These are phyloP conservation scores for Cercospora brassicicola DNA, from an alignment of 2,329 filamentous ascomycete genomes.

Conservation along the genomic window DNA sequence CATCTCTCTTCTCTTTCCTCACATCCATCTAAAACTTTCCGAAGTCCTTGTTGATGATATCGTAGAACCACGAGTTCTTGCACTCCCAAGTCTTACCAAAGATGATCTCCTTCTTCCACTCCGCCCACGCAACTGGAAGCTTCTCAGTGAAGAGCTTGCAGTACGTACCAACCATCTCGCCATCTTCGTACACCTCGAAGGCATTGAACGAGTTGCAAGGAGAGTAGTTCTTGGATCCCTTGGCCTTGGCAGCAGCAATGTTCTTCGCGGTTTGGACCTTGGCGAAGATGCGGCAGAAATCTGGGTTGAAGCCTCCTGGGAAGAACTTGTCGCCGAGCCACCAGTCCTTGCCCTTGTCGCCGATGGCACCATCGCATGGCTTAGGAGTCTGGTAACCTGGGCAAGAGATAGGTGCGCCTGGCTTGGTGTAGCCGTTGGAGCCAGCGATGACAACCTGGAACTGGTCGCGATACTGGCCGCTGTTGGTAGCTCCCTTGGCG, in stretches of 20 bases:
- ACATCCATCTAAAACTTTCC: constrained; percentile 9
- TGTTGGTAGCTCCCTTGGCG: constrained; percentile 34
- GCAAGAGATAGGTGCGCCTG: constrained; percentile 23
- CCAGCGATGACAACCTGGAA: constrained; percentile 36
- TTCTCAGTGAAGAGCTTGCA: constrained; percentile 33
- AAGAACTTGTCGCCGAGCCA: constrained; percentile 36
- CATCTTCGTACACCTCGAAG: constrained; percentile 34
- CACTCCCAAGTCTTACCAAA: constrained; percentile 9
- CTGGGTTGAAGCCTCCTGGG: constrained; percentile 37
- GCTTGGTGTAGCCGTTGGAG: constrained; percentile 37
- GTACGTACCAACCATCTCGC: constrained; percentile 33
- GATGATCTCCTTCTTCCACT: constrained; percentile 2
- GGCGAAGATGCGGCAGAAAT: constrained; percentile 30
- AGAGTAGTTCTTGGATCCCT: constrained; percentile 24
- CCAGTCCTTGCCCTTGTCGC: constrained; percentile 21
- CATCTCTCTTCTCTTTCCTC: neutral
- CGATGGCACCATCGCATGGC: constrained; percentile 25
- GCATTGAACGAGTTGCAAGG: constrained; percentile 38
- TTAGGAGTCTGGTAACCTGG: constrained; percentile 21
- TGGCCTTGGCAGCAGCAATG: constrained; percentile 16
- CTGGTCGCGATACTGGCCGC: constrained; percentile 30
- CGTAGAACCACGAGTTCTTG: constrained; percentile 16
- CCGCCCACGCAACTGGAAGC: constrained; percentile 1
- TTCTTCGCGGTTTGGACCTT: constrained; percentile 10
- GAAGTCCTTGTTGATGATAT: constrained; percentile 8